Evolutionary conservation across 495 filamentous ascomycete species (phyloP), one percentile per base, ranked within the genome.

Genomic region (Antarctomyces pellizariae): DNA sequence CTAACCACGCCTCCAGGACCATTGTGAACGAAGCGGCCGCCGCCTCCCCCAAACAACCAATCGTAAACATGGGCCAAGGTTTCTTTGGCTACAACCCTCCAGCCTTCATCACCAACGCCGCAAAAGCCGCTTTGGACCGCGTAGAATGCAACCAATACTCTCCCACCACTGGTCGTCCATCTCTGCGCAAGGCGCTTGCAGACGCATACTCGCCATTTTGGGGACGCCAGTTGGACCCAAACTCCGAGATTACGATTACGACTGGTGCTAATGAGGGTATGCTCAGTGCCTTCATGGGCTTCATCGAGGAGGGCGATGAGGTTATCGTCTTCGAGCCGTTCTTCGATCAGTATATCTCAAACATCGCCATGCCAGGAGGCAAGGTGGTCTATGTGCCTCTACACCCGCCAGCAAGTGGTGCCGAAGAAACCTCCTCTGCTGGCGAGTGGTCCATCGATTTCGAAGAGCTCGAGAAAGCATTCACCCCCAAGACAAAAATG

Each of bases 141-240:
- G 86, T 97, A 4, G 86, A 95, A 27, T 92, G 84, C 58, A 97
- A 97, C 46, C 86, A 97, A 53, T 97, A 97, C 52, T 79, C 82
- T 8, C 86, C 86, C 2, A 95, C 86, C 1, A 80, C 75, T 59
- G 86, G 86, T 27, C 70, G 86, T 0, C 80, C 84, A 18, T 62
- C 83, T 18, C 56, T 97, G 38, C 82, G 71, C 59, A 71, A 95
- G 50, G 86, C 86, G 16, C 64, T 97, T 37, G 74, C 86, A 0
- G 67, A 83, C 32, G 70, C 89, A 6, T 95, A 95, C 48, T 74
- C 79, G 1, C 74, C 75, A 0, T 71, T 68, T 51, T 92, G 84
- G 50, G 76, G 71, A 15, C 59, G 69, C 23, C 64, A 60, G 28
- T 49, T 97, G 9, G 59, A 95, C 45, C 79, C 84, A 4, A 74